These are phyloP conservation scores for Polygonum aviculare DNA, from an alignment of 148 eudicot genomes.

Conservation along the genomic window DNA sequence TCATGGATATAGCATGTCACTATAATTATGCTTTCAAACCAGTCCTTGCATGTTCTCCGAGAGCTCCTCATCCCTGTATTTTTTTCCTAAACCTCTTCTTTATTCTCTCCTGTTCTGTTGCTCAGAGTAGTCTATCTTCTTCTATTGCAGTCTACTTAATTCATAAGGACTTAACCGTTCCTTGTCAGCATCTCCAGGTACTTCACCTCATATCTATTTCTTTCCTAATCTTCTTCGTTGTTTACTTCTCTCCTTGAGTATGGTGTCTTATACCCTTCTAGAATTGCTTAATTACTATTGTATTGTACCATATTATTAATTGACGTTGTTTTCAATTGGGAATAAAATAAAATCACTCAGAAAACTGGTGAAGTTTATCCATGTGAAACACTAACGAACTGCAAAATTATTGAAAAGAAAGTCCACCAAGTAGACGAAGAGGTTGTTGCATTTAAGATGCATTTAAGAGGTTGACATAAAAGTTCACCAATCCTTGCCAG, in stretches of 20 bases:
- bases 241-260: not conserved
- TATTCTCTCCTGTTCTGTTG: not conserved
- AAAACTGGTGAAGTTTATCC: not conserved
- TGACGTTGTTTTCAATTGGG: not conserved
- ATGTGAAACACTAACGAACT: not conserved
- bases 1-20: too few species aligned
- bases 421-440: not conserved
- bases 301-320: not conserved
- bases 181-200: not conserved
- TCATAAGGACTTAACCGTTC: not conserved
- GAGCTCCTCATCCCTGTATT: not conserved
- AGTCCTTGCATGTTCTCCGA: too few species aligned
- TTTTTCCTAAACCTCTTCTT: not conserved
- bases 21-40: too few species aligned
- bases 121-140: too few species aligned
- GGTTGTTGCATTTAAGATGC: not conserved
- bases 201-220: not conserved
- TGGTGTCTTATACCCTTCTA: too few species aligned
- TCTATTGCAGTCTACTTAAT: too few species aligned
- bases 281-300: not conserved
- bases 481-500: not conserved
- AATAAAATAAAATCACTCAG: not conserved
- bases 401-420: not conserved
- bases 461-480: too few species aligned
- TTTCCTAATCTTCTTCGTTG: not conserved